Base-by-base conservation (phyloP, 1,139 yeast genomes). In the Suhomyces bokatorum region DNA sequence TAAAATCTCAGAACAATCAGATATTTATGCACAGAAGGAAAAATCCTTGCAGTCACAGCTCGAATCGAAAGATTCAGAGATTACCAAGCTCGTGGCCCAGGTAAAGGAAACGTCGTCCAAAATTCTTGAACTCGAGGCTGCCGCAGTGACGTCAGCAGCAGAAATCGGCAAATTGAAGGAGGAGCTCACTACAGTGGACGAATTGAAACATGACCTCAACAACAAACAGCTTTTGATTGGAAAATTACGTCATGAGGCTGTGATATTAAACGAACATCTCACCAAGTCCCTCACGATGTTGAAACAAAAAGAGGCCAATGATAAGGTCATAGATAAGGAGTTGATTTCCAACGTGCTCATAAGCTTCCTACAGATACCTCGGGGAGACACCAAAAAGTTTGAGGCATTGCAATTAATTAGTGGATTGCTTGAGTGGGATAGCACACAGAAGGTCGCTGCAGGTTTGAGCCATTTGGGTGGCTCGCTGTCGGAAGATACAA, bases 371-470 rank as follows among this genome's bases (percentile, higher is more conserved):
- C 86, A 85, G 40, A 75, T 93, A 32, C 97, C 97, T 7, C 74
- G 99, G 50, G 97, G 95, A 1, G 99, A 93, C 61, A 80, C 96
- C 12, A 93, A 91, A 64, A 89, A 93, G 64, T 93, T 86, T 60
- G 98, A 93, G 69, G 96, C 95, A 4, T 74, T 93, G 45, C 89
- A 83, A 60, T 75, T 93, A 47, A 85, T 93, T 35, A 78, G 96
- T 24, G 88, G 88, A 48, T 84, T 86, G 55, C 70, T 93, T 48
- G 85, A 81, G 46, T 93, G 99, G 99, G 93, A 86, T 61, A 95
- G 88, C 39, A 82, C 80, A 35, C 85, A 89, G 59, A 83, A 80
- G 55, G 75, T 83, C 28, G 90, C 85, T 49, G 97, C 97, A 1
- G 98, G 98, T 0, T 70, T 91, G 45, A 65, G 81, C 33, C 78